Percentiles rank a stretch among this genome's conserved stretches.
Conservation (phyloP, 768 basidiomycete species). For the Leccinum disarticulatum region DNA sequence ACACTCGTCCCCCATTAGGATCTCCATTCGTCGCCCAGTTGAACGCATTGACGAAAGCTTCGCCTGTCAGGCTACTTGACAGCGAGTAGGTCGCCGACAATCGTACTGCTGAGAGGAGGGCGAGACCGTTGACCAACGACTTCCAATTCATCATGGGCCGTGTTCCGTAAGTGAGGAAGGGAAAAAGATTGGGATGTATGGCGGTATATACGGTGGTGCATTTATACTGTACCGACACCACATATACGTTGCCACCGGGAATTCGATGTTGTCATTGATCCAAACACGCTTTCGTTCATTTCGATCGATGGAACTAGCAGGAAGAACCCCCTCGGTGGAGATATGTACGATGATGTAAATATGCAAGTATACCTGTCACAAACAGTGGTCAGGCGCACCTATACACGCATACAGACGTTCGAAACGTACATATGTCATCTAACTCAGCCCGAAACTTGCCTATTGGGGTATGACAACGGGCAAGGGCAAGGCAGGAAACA, state of each 20-base stretch:
- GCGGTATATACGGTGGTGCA: background rate
- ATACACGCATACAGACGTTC: background rate
- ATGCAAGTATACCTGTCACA: background rate
- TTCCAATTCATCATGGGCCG: background rate
- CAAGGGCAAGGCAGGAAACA: background rate
- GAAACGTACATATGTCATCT: background rate
- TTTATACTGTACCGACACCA: background rate
- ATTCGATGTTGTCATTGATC: background rate
- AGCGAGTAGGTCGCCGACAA: constrained; percentile 46
- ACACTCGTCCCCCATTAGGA: constrained; percentile 33
- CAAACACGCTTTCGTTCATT: background rate
- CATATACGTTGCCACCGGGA: background rate
- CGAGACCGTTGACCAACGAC: background rate
- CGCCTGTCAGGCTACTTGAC: constrained; percentile 48
- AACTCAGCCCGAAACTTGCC: background rate
- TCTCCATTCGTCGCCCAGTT: constrained; percentile 26
- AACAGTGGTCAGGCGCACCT: background rate
- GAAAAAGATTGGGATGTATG: background rate
- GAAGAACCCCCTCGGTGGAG: background rate
- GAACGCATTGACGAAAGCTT: constrained; percentile 43
- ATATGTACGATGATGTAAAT: background rate
- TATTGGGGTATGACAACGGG: background rate
- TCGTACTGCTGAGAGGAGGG: constrained; percentile 8
- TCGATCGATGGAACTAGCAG: background rate
- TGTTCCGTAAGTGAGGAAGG: background rate